A percentile compares a stretch with the other conserved stretches of the same genome.
phyloP scores from a whole-genome alignment of 305 asterid genomes.

The Fraxinus platypoda region DNA sequence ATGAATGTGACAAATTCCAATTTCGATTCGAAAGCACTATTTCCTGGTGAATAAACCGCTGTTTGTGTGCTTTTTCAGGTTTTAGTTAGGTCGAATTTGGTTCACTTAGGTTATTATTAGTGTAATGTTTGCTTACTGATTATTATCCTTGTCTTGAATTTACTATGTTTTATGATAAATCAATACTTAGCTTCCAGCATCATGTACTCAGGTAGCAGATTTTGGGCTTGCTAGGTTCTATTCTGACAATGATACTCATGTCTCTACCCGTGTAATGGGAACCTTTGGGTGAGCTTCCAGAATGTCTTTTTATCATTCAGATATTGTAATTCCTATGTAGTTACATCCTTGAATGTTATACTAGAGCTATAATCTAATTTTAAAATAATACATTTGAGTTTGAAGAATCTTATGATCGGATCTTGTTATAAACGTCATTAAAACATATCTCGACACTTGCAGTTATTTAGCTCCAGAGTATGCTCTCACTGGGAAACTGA shows the following conservation, averaged over 20 bases:
- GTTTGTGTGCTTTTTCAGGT: background rate
- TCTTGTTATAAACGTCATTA: background rate
- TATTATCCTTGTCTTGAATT: background rate
- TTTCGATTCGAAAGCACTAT: background rate
- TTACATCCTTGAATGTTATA: background rate
- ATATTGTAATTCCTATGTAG: conserved; percentile 10
- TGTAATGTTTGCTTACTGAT: background rate
- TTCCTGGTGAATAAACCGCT: background rate
- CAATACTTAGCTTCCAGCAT: conserved; percentile 18
- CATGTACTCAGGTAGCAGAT: conserved; percentile 77
- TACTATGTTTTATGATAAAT: background rate
- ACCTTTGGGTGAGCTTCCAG: conserved; percentile 72
- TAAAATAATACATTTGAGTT: background rate
- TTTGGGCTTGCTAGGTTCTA: conserved; percentile 91
- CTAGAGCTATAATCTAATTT: background rate
- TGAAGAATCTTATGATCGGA: background rate
- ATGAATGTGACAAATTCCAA: background rate
- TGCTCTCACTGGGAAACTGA: conserved; percentile 89
- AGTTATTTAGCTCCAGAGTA: conserved; percentile 94
- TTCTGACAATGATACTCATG: conserved; percentile 80
- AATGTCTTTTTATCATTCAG: conserved; percentile 4
- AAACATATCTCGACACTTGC: conserved; percentile 27
- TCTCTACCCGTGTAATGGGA: conserved; percentile 96
- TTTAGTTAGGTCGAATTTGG: background rate
- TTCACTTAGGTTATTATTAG: background rate